phyloP scores from a whole-genome alignment of 2,329 filamentous ascomycete genomes.

The Hymenoscyphus repandus region DNA sequence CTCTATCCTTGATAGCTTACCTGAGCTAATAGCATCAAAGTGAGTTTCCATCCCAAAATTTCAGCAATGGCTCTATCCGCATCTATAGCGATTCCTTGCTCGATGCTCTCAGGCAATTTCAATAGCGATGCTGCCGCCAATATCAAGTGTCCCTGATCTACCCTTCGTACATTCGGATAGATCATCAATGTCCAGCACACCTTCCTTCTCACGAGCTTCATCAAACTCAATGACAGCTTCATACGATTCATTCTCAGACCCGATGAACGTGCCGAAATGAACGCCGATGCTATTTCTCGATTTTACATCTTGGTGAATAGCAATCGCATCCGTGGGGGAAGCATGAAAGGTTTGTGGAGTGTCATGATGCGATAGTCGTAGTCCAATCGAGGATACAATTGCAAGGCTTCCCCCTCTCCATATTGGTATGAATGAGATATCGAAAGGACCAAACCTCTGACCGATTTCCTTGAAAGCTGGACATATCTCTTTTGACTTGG shows the following conservation, averaged over 20 bases:
- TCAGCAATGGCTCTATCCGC: too few species aligned
- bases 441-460: conserved; percentile 73
- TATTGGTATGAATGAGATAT: conserved; percentile 86
- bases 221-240: conserved; percentile 22
- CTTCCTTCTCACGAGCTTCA: conserved; percentile 12
- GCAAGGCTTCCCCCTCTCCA: conserved; percentile 40
- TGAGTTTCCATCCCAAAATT: too few species aligned
- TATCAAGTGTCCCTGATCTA: conserved; percentile 15
- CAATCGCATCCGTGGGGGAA: conserved; percentile 17
- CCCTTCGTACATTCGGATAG: conserved; percentile 6
- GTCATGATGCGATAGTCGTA: conserved; percentile 18
- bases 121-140: conserved; percentile 19
- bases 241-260: conserved; percentile 18
- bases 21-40: too few species aligned
- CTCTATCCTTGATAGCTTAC: too few species aligned
- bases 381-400: conserved; percentile 18
- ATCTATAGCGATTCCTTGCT: too few species aligned
- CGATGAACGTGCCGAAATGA: conserved; percentile 24
- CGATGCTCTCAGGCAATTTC: conserved; percentile 6
- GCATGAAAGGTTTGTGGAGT: conserved; percentile 19
- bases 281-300: conserved; percentile 17
- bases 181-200: conserved; percentile 10
- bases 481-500: conserved; percentile 69
- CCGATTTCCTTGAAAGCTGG: conserved; percentile 84
- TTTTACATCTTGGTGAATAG: conserved; percentile 16